Evolutionary conservation across 495 filamentous ascomycete species (phyloP).

Genomic region (Lophiostoma macrostomum): DNA sequence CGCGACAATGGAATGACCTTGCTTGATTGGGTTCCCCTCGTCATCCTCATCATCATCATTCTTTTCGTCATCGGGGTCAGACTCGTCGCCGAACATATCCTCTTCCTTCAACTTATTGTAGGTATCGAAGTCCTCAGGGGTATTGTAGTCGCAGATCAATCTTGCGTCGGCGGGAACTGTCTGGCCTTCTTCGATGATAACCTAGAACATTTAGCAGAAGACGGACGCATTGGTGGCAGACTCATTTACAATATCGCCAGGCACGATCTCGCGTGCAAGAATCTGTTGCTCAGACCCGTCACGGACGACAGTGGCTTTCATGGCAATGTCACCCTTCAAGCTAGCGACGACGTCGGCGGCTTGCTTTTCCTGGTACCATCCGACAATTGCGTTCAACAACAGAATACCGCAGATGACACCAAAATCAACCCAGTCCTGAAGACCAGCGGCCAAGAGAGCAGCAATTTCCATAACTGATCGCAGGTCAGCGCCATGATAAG

Average conservation of each 20-base stretch:
- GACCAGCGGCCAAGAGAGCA: constrained; percentile 73
- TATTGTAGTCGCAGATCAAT: constrained; percentile 72
- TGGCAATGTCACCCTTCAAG: constrained; percentile 80
- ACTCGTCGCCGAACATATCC: constrained; percentile 49
- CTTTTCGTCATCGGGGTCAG: constrained; percentile 61
- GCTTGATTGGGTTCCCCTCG: constrained; percentile 32
- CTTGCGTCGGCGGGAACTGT: constrained; percentile 72
- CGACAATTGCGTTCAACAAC: constrained; percentile 74
- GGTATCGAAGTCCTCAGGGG: constrained; percentile 66
- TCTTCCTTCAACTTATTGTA: constrained; percentile 65
- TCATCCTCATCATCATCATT: constrained; percentile 39
- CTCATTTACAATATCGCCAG: constrained; percentile 70
- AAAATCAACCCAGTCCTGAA: constrained; percentile 78
- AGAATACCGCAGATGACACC: constrained; percentile 81
- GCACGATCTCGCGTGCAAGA: constrained; percentile 74
- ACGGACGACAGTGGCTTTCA: constrained; percentile 70
- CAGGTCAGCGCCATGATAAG: constrained; percentile 10
- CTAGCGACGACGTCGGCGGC: constrained; percentile 78
- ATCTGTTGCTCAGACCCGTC: constrained; percentile 70
- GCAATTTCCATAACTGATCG: constrained; percentile 77
- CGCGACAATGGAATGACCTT: constrained; percentile 63
- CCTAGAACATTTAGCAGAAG: constrained; percentile 26
- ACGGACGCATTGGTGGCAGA: neutral
- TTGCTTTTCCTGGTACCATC: constrained; percentile 87
- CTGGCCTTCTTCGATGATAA: constrained; percentile 73